Conservation (phyloP, 1,284 basidiomycete species). For the Stygiomarasmius scandens region DNA sequence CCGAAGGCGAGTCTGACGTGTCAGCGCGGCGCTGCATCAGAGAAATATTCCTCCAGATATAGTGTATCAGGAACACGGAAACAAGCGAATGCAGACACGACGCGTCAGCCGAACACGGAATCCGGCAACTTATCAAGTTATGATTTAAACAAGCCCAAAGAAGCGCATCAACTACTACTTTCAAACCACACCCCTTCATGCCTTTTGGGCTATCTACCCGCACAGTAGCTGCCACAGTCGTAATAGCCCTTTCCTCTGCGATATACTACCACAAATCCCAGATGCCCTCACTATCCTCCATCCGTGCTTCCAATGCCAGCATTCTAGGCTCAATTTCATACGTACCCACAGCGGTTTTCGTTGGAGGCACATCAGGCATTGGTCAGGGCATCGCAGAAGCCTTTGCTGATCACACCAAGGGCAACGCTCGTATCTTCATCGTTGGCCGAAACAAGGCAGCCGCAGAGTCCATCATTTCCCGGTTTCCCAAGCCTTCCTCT, state of each 20-base stretch:
- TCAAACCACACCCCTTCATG: no score
- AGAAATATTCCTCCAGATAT: no score
- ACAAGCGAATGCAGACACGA: no score
- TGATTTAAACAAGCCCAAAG: no score
- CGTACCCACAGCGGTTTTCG: slow-evolving; percentile 37
- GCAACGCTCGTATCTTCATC: slow-evolving; percentile 35
- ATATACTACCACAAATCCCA: not conserved
- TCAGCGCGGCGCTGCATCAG: no score
- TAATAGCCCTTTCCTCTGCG: not conserved
- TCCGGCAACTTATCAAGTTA: no score
- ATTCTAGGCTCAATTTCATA: slow-evolving; percentile 15
- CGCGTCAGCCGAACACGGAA: no score
- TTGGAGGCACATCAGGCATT: slow-evolving; percentile 43
- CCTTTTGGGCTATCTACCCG: not conserved
- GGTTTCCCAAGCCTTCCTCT: slow-evolving; percentile 27
- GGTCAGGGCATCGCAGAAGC: slow-evolving; percentile 33
- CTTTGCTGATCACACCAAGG: slow-evolving; percentile 32
- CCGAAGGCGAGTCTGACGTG: no score
- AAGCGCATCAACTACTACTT: no score
- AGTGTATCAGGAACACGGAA: no score
- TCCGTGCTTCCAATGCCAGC: slow-evolving; percentile 17
- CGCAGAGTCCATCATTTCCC: slow-evolving; percentile 36
- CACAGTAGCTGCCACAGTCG: not conserved
- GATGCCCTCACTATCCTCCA: slow-evolving; percentile 3
- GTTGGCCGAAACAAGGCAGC: slow-evolving; percentile 35